phyloP scores from a whole-genome alignment of 352 stramenopile genomes.

The Phytopythium aichiense region DNA sequence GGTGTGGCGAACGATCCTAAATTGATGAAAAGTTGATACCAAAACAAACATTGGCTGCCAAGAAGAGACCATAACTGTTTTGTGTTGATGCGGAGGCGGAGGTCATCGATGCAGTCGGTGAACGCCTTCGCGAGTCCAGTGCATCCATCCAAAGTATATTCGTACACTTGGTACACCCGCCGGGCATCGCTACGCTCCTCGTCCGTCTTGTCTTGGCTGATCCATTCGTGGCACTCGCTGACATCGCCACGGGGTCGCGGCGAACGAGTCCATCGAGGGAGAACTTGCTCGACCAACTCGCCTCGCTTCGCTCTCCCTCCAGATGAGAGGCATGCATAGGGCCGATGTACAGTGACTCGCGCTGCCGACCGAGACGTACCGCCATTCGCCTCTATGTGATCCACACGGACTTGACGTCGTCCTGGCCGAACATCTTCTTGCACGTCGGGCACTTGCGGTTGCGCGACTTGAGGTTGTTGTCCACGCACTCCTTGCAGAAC shows the following conservation, averaged over 20 bases:
- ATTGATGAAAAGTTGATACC: too few species aligned
- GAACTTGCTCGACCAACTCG: neutral
- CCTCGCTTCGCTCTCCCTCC: too few species aligned
- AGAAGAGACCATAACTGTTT: too few species aligned
- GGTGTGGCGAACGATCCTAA: too few species aligned
- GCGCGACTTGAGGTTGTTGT: slow-evolving; percentile 84
- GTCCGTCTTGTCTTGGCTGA: neutral
- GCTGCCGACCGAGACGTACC: neutral
- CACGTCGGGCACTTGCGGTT: slow-evolving; percentile 89
- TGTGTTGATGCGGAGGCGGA: too few species aligned
- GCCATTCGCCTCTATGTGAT: slow-evolving; percentile 53
- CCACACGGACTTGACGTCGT: slow-evolving; percentile 85
- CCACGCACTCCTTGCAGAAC: slow-evolving; percentile 87
- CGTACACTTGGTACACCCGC: neutral
- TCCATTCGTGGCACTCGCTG: neutral
- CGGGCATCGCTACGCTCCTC: neutral
- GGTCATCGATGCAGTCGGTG: too few species aligned
- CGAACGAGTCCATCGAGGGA: neutral
- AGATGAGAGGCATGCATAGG: neutral
- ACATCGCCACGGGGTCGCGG: neutral
- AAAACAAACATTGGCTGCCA: too few species aligned
- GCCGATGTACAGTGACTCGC: neutral
- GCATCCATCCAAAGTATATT: slow-evolving; percentile 3
- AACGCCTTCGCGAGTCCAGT: neutral
- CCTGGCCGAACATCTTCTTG: slow-evolving; percentile 90